Conservation (phyloP, 768 basidiomycete genomes). For the Imleria badia region DNA sequence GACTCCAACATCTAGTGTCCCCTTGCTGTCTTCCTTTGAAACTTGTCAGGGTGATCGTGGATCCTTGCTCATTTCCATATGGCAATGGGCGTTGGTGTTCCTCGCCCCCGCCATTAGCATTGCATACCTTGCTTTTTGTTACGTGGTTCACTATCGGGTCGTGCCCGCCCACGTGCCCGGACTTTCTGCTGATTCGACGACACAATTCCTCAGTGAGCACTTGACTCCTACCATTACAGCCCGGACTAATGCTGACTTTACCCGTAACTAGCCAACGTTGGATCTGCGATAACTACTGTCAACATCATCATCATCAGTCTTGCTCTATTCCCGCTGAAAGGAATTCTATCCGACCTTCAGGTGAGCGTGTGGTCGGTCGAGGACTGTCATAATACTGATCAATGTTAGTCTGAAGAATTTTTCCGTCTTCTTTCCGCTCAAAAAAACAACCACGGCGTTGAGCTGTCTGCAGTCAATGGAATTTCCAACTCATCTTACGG, state of each 20-base stretch:
- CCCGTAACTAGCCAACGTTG: slow-evolving; percentile 4
- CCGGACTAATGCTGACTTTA: neutral
- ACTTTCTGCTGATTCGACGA: neutral
- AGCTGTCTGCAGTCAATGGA: slow-evolving; percentile 9
- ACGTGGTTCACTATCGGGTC: slow-evolving; percentile 17
- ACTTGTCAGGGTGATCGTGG: neutral
- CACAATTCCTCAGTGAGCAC: slow-evolving; percentile 10
- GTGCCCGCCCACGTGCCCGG: slow-evolving; percentile 4
- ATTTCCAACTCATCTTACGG: slow-evolving; percentile 15
- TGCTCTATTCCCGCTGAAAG: slow-evolving; percentile 10
- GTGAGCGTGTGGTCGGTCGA: neutral
- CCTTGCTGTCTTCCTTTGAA: neutral
- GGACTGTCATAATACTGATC: neutral
- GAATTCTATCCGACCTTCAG: slow-evolving; percentile 11
- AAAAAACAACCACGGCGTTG: slow-evolving; percentile 1
- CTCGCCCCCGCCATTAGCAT: slow-evolving; percentile 1
- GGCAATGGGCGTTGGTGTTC: slow-evolving; percentile 6
- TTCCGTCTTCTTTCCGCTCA: slow-evolving; percentile 14
- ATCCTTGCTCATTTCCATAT: neutral
- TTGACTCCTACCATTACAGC: neutral
- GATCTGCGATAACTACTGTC: slow-evolving; percentile 11
- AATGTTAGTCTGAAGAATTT: slow-evolving; percentile 17
- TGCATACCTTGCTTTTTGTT: slow-evolving; percentile 17
- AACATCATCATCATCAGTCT: slow-evolving; percentile 18
- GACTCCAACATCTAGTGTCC: neutral